Evolutionary conservation across 345 rosid species (phyloP).

Genomic region (Arabidopsis thaliana): TAIR10.1 NC_003075.7:14557001-14557500

Average conservation of each 20-base stretch:
- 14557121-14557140: slow-evolving; percentile 25
- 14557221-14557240: slow-evolving; percentile 2
- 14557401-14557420: slow-evolving; percentile 34
- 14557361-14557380: slow-evolving; percentile 46
- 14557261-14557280: slow-evolving; percentile 2
- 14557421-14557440: neutral
- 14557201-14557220: slow-evolving; percentile 24
- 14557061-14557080: slow-evolving; percentile 36
- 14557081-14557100: slow-evolving; percentile 39
- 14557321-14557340: slow-evolving; percentile 42
- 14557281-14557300: slow-evolving; percentile 5
- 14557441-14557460: slow-evolving; percentile 15
- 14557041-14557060: slow-evolving; percentile 49
- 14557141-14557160: neutral
- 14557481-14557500: slow-evolving; percentile 33
- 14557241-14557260: neutral
- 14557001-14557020: slow-evolving; percentile 43
- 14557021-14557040: slow-evolving; percentile 42
- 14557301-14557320: slow-evolving; percentile 27
- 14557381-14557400: slow-evolving; percentile 29
- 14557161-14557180: slow-evolving; percentile 8
- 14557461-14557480: slow-evolving; percentile 38
- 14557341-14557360: slow-evolving; percentile 43
- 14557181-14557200: slow-evolving; percentile 35
- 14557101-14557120: slow-evolving; percentile 21